Conservation (phyloP, 2,329 filamentous ascomycete genomes). For the Ascochyta viciae-villosae region DNA sequence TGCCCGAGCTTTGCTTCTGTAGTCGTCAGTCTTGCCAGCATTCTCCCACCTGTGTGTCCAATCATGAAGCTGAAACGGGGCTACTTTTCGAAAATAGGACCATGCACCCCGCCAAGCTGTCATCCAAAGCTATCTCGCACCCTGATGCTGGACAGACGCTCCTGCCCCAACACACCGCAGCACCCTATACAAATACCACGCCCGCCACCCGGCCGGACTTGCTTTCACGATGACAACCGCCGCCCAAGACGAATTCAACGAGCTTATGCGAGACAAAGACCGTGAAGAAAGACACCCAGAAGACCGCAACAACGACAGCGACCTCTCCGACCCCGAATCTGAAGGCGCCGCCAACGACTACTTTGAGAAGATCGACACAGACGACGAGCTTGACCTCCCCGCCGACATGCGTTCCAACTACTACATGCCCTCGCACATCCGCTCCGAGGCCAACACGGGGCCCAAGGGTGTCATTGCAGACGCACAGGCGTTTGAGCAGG, state of each 20-base stretch:
- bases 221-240: constrained; percentile 52
- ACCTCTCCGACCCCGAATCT: constrained; percentile 64
- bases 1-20: constrained; percentile 7
- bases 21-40: constrained; percentile 16
- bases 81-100: constrained; percentile 17
- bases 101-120: constrained; percentile 24
- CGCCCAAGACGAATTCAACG: constrained; percentile 61
- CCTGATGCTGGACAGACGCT: constrained; percentile 12
- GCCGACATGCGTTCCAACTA: constrained; percentile 64
- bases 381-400: constrained; percentile 54
- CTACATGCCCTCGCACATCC: constrained; percentile 65
- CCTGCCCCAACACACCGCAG: constrained; percentile 19
- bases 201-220: constrained; percentile 12
- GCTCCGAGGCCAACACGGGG: constrained; percentile 75
- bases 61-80: constrained; percentile 25
- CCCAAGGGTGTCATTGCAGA: constrained; percentile 90
- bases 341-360: constrained; percentile 58
- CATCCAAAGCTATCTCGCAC: constrained; percentile 7
- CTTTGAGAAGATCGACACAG: constrained; percentile 65
- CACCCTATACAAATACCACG: constrained; percentile 17
- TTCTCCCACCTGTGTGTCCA: constrained; percentile 27
- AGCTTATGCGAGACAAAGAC: constrained; percentile 58
- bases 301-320: constrained; percentile 64
- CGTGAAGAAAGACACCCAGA: constrained; percentile 55
- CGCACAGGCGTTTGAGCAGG: constrained; percentile 76